Percentiles rank a stretch among this genome's conserved stretches.
Evolutionary conservation across 2,329 filamentous ascomycete species (phyloP).

Genomic region (Fusarium sp.): DNA sequence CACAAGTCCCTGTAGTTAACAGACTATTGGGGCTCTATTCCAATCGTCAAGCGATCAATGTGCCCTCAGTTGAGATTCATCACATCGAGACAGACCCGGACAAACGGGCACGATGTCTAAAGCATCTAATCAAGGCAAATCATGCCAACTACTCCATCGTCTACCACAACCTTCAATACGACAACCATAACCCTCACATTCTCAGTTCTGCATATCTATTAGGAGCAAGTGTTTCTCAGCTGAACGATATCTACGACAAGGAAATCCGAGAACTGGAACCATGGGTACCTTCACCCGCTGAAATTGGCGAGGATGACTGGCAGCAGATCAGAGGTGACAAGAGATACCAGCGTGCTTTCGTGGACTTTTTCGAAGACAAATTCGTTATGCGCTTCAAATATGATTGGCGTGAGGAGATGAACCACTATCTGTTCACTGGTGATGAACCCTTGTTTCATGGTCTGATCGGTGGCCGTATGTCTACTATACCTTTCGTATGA

Average conservation of each 20-base stretch:
- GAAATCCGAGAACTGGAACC: conserved; percentile 78
- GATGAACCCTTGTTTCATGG: conserved; percentile 84
- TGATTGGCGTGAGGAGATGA: conserved; percentile 83
- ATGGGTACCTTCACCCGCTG: conserved; percentile 86
- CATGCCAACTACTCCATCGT: conserved; percentile 90
- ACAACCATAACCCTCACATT: conserved; percentile 87
- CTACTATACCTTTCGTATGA: neutral
- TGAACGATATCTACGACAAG: conserved; percentile 84
- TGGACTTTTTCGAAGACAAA: conserved; percentile 97
- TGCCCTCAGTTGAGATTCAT: conserved; percentile 79
- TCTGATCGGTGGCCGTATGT: conserved; percentile 80
- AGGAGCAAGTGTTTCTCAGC: conserved; percentile 77
- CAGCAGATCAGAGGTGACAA: conserved; percentile 82
- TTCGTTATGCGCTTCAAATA: conserved; percentile 79
- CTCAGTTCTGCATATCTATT: conserved; percentile 88
- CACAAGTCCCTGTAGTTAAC: conserved; percentile 51
- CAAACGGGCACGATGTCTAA: conserved; percentile 83
- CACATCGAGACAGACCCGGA: conserved; percentile 84
- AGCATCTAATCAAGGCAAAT: conserved; percentile 91
- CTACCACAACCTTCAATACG: conserved; percentile 78
- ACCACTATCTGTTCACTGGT: conserved; percentile 80
- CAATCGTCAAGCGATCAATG: conserved; percentile 58
- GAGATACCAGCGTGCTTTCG: conserved; percentile 86
- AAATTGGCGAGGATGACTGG: conserved; percentile 89
- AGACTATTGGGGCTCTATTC: conserved; percentile 43